Base-by-base conservation (phyloP, 345 rosid genomes). In the Cardamine occulta region DNA sequence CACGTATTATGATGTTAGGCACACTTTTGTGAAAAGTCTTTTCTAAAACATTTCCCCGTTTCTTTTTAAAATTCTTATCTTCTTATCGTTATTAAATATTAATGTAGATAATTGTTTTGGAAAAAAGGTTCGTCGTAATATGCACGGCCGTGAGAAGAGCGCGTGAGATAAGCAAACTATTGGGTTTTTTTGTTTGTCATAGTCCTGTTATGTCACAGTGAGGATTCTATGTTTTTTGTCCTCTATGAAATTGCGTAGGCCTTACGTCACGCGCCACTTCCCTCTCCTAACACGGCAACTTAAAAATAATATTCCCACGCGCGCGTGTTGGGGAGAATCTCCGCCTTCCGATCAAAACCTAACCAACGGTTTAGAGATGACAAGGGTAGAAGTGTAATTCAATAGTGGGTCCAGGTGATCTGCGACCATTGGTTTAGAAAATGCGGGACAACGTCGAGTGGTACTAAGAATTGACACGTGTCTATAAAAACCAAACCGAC, bases 201-300 rank as follows among this genome's bases (percentile, higher is more conserved):
- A 26, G 48, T 17, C 17, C 29, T 64, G 55, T 72, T 73, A 77
- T 49, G 73, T 72, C 80, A 77, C 68, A 64, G 72, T 77, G 61
- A 76, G 32, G 65, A 54, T 63, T 61, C 39, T 17, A 52, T 28
- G 49, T 55, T 64, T 66, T 66, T 73, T 72, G 81, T 78, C 68
- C 31, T 66, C 63, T 66, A 17, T 32, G 31, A 66, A 58, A 47
- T 59, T 44, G 70, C 81, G 77, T 72, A 66, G 40, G 73, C 23
- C 73, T 71, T 72, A 78, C 74, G 81, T 78, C 81, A 78, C 74
- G 77, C 77, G 65, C 70, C 78, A 73, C 65, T 73, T 66, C 74
- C 81, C 81, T 66, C 81, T 73, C 60, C 59, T 6, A 72, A 78
- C 74, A 78, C 78, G 81, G 81, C 70, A 73, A 53, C 78, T 73